Evolutionary conservation across 139 green algal genomes (phyloP).

Genomic region (Chlamydomonas schloesseri): DNA sequence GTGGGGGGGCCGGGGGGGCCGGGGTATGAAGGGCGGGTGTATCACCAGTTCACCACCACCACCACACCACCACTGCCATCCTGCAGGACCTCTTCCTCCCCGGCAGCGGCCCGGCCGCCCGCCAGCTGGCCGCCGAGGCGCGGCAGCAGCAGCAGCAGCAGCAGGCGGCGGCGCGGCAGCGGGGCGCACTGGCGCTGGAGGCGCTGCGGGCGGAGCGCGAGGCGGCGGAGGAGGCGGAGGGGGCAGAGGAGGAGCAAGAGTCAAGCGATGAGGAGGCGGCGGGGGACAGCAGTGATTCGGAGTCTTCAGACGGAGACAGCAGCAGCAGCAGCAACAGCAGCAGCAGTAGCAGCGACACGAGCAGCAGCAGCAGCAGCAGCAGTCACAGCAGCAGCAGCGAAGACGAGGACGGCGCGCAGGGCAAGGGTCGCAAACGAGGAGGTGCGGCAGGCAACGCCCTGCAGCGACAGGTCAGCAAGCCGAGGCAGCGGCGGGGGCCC

Average conservation of each 20-base stretch:
- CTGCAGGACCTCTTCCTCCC: not conserved
- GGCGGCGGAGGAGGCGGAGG: not conserved
- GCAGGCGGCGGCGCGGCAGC: not conserved
- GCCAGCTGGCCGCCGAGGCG: not conserved
- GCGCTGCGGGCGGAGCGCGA: not conserved
- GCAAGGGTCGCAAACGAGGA: not conserved
- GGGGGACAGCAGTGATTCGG: not conserved
- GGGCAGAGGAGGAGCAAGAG: too few relatives aligned
- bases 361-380: not conserved
- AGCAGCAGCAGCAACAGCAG: not conserved
- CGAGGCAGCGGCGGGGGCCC: too few relatives aligned
- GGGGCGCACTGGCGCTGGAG: not conserved
- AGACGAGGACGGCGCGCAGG: not conserved
- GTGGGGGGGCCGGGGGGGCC: too few relatives aligned
- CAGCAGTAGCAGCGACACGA: not conserved
- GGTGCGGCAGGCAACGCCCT: too few relatives aligned
- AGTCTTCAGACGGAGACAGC: not conserved
- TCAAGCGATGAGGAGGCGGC: not conserved
- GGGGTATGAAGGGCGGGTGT: too few relatives aligned
- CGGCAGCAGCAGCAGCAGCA: not conserved
- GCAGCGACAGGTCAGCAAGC: too few relatives aligned
- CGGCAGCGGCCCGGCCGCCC: not conserved
- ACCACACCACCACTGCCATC: too few relatives aligned
- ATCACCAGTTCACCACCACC: too few relatives aligned
- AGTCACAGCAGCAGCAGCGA: not conserved